Conservation (phyloP, 345 rosid species). For the Hypericum perforatum region DNA sequence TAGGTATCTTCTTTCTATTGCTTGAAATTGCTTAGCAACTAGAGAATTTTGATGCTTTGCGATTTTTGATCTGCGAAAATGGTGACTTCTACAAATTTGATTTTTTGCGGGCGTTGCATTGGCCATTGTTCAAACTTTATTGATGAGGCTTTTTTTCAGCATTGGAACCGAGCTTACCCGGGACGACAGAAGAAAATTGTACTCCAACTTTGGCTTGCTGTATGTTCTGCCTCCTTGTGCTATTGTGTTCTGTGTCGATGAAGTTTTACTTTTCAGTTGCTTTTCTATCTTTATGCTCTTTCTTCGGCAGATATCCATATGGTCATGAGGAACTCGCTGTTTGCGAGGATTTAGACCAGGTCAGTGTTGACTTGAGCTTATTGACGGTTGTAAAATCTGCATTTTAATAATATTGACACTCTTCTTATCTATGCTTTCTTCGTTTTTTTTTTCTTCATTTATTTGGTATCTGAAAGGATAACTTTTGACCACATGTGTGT, state of each 20-base stretch:
- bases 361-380: slow-evolving; percentile 13
- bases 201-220: slow-evolving; percentile 94
- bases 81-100: not conserved
- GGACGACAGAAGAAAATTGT: slow-evolving; percentile 91
- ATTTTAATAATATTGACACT: too few species aligned
- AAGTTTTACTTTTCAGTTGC: not conserved
- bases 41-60: not conserved
- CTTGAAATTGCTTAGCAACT: too few species aligned
- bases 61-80: not conserved
- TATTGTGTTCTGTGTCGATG: not conserved
- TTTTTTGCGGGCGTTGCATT: not conserved
- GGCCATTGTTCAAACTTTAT: slow-evolving; percentile 2
- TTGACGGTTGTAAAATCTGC: not conserved
- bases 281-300: not conserved
- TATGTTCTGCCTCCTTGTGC: slow-evolving; percentile 22
- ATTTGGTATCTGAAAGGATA: not conserved
- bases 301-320: slow-evolving; percentile 52
- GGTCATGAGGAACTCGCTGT: slow-evolving; percentile 90
- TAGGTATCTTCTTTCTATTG: slow-evolving; percentile 31
- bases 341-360: slow-evolving; percentile 89
- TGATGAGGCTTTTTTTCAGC: slow-evolving; percentile 33
- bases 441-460: not conserved
- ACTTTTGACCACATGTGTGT: not conserved
- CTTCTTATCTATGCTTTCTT: not conserved
- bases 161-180: slow-evolving; percentile 98